Conservation (phyloP, 306 rosid genomes). For the Cucurbita maxima region DNA sequence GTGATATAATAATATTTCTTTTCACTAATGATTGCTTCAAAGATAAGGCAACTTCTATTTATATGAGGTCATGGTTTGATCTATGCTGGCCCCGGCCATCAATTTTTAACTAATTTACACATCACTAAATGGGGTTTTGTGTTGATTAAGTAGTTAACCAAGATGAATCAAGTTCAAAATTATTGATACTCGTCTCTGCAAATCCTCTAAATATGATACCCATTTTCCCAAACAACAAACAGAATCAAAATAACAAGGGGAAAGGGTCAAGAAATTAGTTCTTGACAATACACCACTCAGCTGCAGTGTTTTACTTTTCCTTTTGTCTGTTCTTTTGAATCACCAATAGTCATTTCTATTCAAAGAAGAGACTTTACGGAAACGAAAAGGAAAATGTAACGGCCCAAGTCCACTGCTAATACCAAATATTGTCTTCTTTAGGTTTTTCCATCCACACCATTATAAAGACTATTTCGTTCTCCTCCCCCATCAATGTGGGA, state of each 20-base stretch:
- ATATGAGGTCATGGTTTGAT: conserved; percentile 1
- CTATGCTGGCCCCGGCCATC: not conserved
- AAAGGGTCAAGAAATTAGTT: not conserved
- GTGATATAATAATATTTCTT: not conserved
- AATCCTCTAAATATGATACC: not conserved
- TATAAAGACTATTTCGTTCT: no score
- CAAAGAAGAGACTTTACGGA: conserved; percentile 1
- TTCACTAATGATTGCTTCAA: conserved; percentile 5
- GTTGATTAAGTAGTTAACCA: not conserved
- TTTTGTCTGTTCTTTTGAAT: conserved; percentile 1
- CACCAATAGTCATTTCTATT: conserved; percentile 1
- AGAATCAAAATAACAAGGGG: not conserved
- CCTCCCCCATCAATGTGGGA: no score
- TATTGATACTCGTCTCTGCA: not conserved
- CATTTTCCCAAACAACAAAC: not conserved
- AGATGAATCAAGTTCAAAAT: not conserved
- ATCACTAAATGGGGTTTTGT: no score
- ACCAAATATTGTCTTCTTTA: no score
- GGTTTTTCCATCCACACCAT: no score
- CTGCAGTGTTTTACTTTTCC: not conserved
- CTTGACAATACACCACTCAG: not conserved
- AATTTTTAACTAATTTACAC: no score
- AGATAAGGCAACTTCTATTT: not conserved
- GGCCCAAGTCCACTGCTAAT: no score
- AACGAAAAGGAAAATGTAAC: not conserved